phyloP scores from a whole-genome alignment of 768 basidiomycete genomes.

The Mrakia gelida region DNA sequence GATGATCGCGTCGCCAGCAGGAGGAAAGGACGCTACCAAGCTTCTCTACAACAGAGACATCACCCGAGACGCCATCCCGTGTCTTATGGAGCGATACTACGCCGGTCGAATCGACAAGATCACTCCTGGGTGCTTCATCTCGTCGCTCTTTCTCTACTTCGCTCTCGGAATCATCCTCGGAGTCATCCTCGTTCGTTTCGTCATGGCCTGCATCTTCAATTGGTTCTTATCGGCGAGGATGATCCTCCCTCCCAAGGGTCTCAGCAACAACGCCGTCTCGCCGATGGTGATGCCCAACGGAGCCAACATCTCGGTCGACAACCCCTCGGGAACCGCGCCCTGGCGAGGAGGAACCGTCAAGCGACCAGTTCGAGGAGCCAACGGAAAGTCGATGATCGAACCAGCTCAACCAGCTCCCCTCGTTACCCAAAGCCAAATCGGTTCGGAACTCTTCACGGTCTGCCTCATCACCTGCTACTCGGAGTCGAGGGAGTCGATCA shows the following conservation, averaged over 20 bases:
- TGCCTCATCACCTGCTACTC: slow-evolving; percentile 98
- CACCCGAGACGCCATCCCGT: slow-evolving; percentile 66
- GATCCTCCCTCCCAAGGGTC: slow-evolving; percentile 69
- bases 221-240: slow-evolving; percentile 88
- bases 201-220: slow-evolving; percentile 93
- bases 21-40: slow-evolving; percentile 85
- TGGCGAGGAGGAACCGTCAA: slow-evolving; percentile 58
- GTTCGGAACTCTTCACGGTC: slow-evolving; percentile 88
- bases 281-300: slow-evolving; percentile 96
- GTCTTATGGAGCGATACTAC: slow-evolving; percentile 76
- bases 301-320: slow-evolving; percentile 89
- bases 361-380: slow-evolving; percentile 1
- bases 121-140: slow-evolving; percentile 90
- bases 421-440: slow-evolving; percentile 84
- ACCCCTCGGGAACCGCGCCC: slow-evolving; percentile 84
- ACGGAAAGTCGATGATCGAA: slow-evolving; percentile 27
- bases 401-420: slow-evolving; percentile 50
- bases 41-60: slow-evolving; percentile 70
- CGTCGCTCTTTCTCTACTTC: slow-evolving; percentile 79
- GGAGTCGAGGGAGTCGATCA: slow-evolving; percentile 87
- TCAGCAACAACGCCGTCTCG: slow-evolving; percentile 79
- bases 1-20: slow-evolving; percentile 54
- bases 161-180: slow-evolving; percentile 86
- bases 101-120: slow-evolving; percentile 96
- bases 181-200: slow-evolving; percentile 84